phyloP scores from a whole-genome alignment of 2,329 filamentous ascomycete genomes.

The Drechslerella coelobrocha region DNA sequence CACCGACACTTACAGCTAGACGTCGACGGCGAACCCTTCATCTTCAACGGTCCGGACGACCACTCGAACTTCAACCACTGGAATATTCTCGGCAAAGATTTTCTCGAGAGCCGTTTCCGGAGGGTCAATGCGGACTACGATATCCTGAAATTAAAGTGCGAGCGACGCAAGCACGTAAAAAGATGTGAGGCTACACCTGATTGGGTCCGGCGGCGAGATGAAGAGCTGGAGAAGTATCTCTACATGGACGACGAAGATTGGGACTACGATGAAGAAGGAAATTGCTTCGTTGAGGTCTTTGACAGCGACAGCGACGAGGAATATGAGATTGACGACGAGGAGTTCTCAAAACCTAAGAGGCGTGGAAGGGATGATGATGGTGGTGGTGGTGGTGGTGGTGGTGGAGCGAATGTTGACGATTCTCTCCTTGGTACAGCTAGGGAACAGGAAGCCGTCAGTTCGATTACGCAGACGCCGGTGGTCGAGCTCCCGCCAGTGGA shows the following conservation, averaged over 20 bases:
- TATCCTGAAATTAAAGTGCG: background rate
- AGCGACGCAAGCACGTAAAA: background rate
- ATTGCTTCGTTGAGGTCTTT: background rate
- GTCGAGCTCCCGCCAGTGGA: too few species aligned
- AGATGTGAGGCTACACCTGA: conserved; percentile 6
- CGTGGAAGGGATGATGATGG: background rate
- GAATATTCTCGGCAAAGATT: conserved; percentile 38
- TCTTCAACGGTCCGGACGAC: conserved; percentile 15
- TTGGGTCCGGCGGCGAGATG: conserved; percentile 30
- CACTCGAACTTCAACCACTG: conserved; percentile 15
- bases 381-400: background rate
- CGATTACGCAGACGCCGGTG: too few species aligned
- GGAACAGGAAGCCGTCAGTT: too few species aligned
- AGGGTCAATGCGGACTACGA: conserved; percentile 22
- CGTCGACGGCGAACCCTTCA: conserved; percentile 23
- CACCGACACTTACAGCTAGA: conserved; percentile 3
- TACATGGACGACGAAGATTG: conserved; percentile 23
- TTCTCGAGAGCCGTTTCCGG: conserved; percentile 29
- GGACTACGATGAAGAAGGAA: background rate
- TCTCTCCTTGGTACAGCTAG: too few species aligned
- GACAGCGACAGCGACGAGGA: conserved; percentile 1
- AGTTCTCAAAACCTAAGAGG: too few species aligned
- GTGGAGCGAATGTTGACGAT: too few species aligned
- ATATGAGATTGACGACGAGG: too few species aligned
- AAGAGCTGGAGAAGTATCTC: conserved; percentile 40